phyloP scores from a whole-genome alignment of 2,329 filamentous ascomycete species.

The Aureobasidium namibiae region DNA sequence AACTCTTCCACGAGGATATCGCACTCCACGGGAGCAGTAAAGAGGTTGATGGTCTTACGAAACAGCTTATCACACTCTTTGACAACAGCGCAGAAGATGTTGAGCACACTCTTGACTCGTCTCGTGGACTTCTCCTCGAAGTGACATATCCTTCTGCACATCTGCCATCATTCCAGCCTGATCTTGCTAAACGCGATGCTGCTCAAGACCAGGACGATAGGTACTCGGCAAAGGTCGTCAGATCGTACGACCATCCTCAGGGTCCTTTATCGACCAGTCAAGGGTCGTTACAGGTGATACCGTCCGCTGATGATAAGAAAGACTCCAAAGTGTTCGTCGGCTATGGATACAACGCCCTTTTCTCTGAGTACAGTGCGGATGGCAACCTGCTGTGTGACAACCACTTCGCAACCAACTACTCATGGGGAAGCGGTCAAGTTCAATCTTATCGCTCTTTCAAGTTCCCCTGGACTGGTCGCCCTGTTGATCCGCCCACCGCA shows the following conservation, averaged over 20 bases:
- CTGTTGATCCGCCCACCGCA: slow-evolving; percentile 14
- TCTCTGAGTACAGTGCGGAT: slow-evolving; percentile 19
- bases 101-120: slow-evolving; percentile 24
- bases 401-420: slow-evolving; percentile 19
- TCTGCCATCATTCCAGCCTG: neutral
- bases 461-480: slow-evolving; percentile 20
- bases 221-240: slow-evolving; percentile 24
- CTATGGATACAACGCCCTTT: slow-evolving; percentile 23
- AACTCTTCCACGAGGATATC: slow-evolving; percentile 12
- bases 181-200: neutral
- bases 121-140: slow-evolving; percentile 26
- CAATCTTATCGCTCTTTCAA: slow-evolving; percentile 24
- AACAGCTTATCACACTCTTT: slow-evolving; percentile 27
- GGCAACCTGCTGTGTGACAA: slow-evolving; percentile 22
- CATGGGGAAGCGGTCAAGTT: slow-evolving; percentile 22
- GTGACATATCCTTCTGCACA: slow-evolving; percentile 22
- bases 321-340: slow-evolving; percentile 20
- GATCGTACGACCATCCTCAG: slow-evolving; percentile 22
- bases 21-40: neutral
- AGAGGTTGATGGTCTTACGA: slow-evolving; percentile 14
- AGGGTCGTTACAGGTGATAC: slow-evolving; percentile 20
- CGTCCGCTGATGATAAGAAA: neutral
- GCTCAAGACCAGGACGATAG: neutral
- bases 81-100: slow-evolving; percentile 40
- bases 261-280: slow-evolving; percentile 20